Conservation (phyloP, 2,329 filamentous ascomycete species). For the Ophiobolus disseminans region DNA sequence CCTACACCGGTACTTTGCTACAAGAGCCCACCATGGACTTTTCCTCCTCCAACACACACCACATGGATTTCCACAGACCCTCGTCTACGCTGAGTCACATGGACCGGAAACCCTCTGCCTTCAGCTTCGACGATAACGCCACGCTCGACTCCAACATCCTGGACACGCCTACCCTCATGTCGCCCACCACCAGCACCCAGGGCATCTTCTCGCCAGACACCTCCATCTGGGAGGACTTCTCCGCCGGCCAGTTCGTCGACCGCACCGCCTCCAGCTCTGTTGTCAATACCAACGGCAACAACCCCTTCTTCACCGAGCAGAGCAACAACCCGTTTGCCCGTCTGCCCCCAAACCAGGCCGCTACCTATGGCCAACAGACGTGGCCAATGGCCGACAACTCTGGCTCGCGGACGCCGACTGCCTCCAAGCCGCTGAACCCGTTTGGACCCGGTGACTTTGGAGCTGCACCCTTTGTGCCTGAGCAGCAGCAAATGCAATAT, state of each 20-base stretch:
- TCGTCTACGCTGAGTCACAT: conserved; percentile 44
- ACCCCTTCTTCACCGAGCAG: conserved; percentile 58
- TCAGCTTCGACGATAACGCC: conserved; percentile 61
- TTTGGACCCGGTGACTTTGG: conserved; percentile 61
- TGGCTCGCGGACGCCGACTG: conserved; percentile 76
- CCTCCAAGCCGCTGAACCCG: conserved; percentile 74
- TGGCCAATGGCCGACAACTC: conserved; percentile 72
- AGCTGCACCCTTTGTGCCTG: conserved; percentile 53
- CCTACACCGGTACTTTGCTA: conserved; percentile 51
- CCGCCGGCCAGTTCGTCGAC: conserved; percentile 48
- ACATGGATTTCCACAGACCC: conserved; percentile 50
- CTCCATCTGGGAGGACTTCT: conserved; percentile 57
- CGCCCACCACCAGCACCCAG: conserved; percentile 55
- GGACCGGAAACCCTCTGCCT: conserved; percentile 48
- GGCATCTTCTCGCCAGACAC: conserved; percentile 62
- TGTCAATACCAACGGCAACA: conserved; percentile 52
- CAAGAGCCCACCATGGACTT: conserved; percentile 51
- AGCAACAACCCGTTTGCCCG: conserved; percentile 69
- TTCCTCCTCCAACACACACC: conserved; percentile 28
- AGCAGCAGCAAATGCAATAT: conserved; percentile 50
- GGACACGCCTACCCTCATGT: conserved; percentile 55
- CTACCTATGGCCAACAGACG: conserved; percentile 56
- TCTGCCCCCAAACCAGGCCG: conserved; percentile 58
- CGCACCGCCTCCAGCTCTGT: conserved; percentile 47
- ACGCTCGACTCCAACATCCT: conserved; percentile 57